Evolutionary conservation across 2,329 filamentous ascomycete genomes (phyloP).

Genomic region (Aspergillus terreus): DNA sequence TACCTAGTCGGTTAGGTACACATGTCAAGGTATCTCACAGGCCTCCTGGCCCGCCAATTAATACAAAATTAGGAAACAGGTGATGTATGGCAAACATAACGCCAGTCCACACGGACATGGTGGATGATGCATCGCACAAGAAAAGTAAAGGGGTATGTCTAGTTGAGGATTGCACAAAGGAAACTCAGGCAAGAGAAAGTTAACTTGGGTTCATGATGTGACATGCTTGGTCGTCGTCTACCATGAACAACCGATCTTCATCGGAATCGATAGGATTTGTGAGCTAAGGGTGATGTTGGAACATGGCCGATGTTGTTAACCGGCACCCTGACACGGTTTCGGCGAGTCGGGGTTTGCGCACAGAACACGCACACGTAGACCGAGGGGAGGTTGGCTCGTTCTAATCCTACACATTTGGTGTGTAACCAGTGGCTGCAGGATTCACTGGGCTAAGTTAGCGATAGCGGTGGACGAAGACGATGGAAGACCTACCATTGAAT

Average conservation of each 20-base stretch:
- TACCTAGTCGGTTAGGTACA: no score
- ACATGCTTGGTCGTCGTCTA: no score
- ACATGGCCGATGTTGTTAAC: constrained; percentile 27
- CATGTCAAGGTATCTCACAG: no score
- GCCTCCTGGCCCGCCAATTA: not conserved
- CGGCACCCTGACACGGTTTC: constrained; percentile 34
- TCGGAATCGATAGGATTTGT: constrained; percentile 39
- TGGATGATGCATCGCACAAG: not conserved
- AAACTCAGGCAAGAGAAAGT: constrained; percentile 7
- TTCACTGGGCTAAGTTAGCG: constrained; percentile 39
- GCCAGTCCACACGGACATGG: not conserved
- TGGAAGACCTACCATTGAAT: constrained; percentile 52
- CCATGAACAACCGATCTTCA: constrained; percentile 9
- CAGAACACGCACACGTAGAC: constrained; percentile 53
- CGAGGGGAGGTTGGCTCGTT: constrained; percentile 43
- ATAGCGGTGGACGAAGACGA: not conserved
- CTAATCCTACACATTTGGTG: constrained; percentile 55
- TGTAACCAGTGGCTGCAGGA: constrained; percentile 63
- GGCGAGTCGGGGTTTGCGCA: constrained; percentile 40
- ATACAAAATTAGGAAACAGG: not conserved
- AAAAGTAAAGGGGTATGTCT: constrained; percentile 12
- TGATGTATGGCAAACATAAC: constrained; percentile 9
- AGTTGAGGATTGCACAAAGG: constrained; percentile 12
- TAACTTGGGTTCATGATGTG: not conserved
- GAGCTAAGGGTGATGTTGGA: constrained; percentile 39